A percentile compares a stretch with the other conserved stretches of the same genome.
Conservation (phyloP, 805 yeast species). For the Saccharomyces paradoxus region DNA sequence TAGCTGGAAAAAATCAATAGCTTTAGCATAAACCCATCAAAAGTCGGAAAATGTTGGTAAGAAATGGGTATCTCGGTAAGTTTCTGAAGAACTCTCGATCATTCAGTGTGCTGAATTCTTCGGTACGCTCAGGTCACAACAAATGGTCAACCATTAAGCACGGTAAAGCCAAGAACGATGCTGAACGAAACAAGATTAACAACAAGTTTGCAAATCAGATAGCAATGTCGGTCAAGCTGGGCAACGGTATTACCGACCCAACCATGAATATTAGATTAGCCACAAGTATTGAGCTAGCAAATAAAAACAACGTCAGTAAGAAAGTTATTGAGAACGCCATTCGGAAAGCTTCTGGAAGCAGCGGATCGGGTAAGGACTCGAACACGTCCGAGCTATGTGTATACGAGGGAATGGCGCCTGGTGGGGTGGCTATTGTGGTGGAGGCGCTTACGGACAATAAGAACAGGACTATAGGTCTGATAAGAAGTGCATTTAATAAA, state of each 20-base stretch:
- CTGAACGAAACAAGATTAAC: conserved; percentile 59
- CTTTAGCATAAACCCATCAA: not conserved
- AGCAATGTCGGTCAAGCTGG: conserved; percentile 58
- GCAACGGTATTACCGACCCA: conserved; percentile 59
- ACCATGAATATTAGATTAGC: conserved; percentile 50
- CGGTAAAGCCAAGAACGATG: conserved; percentile 88
- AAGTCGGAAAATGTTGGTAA: not conserved
- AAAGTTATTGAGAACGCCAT: conserved; percentile 82
- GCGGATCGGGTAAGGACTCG: conserved; percentile 42
- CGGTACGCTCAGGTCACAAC: conserved; percentile 57
- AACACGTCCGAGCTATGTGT: conserved; percentile 45
- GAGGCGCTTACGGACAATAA: conserved; percentile 88
- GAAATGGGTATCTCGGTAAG: not conserved
- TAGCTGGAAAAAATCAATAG: not conserved
- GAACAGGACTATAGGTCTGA: conserved; percentile 66
- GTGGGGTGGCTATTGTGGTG: conserved; percentile 77
- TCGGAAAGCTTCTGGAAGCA: conserved; percentile 65
- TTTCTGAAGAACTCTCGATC: not conserved
- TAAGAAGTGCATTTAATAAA: conserved; percentile 68
- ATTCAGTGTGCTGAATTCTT: not conserved
- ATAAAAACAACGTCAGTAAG: conserved; percentile 67
- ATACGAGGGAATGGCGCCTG: conserved; percentile 90
- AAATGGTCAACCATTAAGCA: conserved; percentile 95
- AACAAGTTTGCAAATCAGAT: conserved; percentile 67
- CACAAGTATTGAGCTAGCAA: conserved; percentile 70